A percentile compares a stretch with the other conserved stretches of the same genome.
Conservation (phyloP, 805 yeast species). For the Yarrowia phangngaensis region DNA sequence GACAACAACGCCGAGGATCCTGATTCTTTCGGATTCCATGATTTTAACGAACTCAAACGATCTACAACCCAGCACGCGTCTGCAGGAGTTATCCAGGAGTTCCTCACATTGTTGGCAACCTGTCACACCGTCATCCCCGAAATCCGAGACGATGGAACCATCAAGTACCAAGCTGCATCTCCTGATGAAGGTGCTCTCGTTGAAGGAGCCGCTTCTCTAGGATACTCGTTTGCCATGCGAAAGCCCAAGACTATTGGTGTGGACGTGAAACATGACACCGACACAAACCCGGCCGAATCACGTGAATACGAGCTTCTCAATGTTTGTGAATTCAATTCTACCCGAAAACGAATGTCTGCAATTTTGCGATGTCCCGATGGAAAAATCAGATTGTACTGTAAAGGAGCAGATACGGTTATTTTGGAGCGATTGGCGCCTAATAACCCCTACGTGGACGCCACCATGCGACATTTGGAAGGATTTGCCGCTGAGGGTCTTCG, state of each 20-base stretch:
- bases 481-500: slow-evolving; percentile 95
- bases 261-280: slow-evolving; percentile 40
- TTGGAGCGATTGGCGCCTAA: slow-evolving; percentile 68
- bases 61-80: slow-evolving; percentile 41
- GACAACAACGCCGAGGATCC: slow-evolving; percentile 55
- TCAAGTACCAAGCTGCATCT: slow-evolving; percentile 96
- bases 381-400: slow-evolving; percentile 76
- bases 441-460: slow-evolving; percentile 78
- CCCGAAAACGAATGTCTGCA: slow-evolving; percentile 97
- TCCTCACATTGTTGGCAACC: slow-evolving; percentile 77
- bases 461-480: slow-evolving; percentile 84
- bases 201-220: slow-evolving; percentile 88
- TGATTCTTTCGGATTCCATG: slow-evolving; percentile 57
- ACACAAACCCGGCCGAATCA: slow-evolving; percentile 43
- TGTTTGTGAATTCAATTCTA: slow-evolving; percentile 94
- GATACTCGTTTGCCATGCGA: slow-evolving; percentile 79
- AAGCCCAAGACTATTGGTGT: slow-evolving; percentile 78
- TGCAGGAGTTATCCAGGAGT: slow-evolving; percentile 58
- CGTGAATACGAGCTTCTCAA: slow-evolving; percentile 73
- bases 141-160: slow-evolving; percentile 44
- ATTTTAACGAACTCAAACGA: slow-evolving; percentile 57
- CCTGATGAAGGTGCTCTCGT: slow-evolving; percentile 99
- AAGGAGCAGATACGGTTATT: slow-evolving; percentile 97
- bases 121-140: slow-evolving; percentile 99
- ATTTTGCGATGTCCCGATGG: slow-evolving; percentile 94